A percentile compares a stretch with the other conserved stretches of the same genome.
These are phyloP conservation scores for Adansonia gregorii DNA, from an alignment of 441 rosid species.

Conservation along the genomic window DNA sequence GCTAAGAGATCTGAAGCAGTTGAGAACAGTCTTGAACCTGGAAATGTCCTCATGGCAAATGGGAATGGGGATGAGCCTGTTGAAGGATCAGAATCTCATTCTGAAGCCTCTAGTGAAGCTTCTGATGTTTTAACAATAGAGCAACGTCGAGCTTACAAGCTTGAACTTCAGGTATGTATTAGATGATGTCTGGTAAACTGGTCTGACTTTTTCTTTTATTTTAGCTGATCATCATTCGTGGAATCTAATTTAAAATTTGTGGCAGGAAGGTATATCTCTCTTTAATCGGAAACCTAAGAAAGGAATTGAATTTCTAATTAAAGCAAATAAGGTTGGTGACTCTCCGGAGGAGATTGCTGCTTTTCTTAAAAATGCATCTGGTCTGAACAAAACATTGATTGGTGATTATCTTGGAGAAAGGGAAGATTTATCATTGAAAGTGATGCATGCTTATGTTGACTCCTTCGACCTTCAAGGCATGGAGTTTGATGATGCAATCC, in stretches of 20 bases:
- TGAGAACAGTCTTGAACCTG: conserved; percentile 64
- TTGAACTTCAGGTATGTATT: conserved; percentile 84
- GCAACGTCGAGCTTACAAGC: conserved; percentile 99
- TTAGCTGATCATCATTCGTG: conserved; percentile 27
- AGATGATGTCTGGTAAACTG: not conserved
- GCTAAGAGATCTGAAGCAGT: conserved; percentile 60
- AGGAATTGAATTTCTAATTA: conserved; percentile 97
- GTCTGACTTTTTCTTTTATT: conserved; percentile 23
- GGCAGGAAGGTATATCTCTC: conserved; percentile 99
- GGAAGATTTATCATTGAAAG: conserved; percentile 88
- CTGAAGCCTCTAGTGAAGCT: conserved; percentile 83
- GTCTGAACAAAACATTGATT: conserved; percentile 80
- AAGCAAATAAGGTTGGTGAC: conserved; percentile 90
- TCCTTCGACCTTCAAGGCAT: conserved; percentile 87
- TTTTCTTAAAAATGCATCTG: conserved; percentile 88
- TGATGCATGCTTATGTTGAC: conserved; percentile 98
- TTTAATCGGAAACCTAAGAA: conserved; percentile 94
- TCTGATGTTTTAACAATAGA: conserved; percentile 87
- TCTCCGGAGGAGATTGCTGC: conserved; percentile 96
- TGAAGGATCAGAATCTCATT: conserved; percentile 83
- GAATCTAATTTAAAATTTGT: conserved; percentile 53
- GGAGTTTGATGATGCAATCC: conserved; percentile 97
- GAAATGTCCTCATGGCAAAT: conserved; percentile 64
- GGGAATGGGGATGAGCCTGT: conserved; percentile 78
- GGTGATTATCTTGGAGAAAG: conserved; percentile 99